Base-by-base conservation (phyloP, 2,329 filamentous ascomycete genomes). In the Ophiocordyceps robertsii region DNA sequence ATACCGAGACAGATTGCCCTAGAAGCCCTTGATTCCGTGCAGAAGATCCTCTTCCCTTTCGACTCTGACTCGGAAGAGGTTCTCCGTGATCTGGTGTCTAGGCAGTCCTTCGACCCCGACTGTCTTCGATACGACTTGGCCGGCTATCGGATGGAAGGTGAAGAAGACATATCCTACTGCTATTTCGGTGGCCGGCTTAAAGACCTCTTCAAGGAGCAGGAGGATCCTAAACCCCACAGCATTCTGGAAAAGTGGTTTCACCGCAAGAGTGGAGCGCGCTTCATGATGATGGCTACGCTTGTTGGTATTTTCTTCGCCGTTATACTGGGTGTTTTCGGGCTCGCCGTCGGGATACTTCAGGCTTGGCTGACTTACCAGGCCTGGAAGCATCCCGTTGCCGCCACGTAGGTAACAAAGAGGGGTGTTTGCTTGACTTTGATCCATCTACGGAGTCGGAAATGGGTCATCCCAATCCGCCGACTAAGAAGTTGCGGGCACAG, bases 1-100 rank as follows among this genome's bases (percentile, higher is more conserved):
- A 21, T 31, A 24, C 33, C 41, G 19, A 31, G 35, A 17, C 33
- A 29, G 12, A 12, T 43, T 16, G 42, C 42, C 2, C 37, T 43
- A 29, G 42, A 43, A 32, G 29, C 38, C 16, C 21, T 43, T 9
- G 42, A 43, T 16, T 40, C 42, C 12, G 24, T 42, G 12, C 33
- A 33, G 19, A 40, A 40, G 29, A 24, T 43, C 9, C 42, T 43
- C 37, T 43, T 43, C 21, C 42, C 42, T 21, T 33, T 39, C 13
- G 30, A 39, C 31, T 36, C 30, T 16, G 42, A 37, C 13, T 43
- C 42, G 1, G 29, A 40, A 14, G 19, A 7, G 7, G 6, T 43
- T 12, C 42, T 43, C 32, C 42, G 42, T 4, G 21, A 19, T 10
- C 38, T 43, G 5, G 38, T 43, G 19, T 43, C 41, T 14, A 40